A percentile compares a stretch with the other conserved stretches of the same genome.
These are phyloP conservation scores for Amphibolis antarctica DNA, from an alignment of 106 monocot species.

Conservation along the genomic window DNA sequence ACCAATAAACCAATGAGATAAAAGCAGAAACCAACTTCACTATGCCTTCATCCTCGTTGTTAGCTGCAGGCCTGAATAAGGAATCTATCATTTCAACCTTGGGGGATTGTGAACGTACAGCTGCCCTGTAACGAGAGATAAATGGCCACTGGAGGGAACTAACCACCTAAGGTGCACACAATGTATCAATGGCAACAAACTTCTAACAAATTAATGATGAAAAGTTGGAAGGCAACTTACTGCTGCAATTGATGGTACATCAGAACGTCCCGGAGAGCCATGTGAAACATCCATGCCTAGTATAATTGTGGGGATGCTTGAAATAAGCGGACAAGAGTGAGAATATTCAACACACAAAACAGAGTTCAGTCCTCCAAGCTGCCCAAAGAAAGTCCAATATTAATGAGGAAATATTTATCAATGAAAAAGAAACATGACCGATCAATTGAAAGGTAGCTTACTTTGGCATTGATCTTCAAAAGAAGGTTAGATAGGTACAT, in stretches of 20 bases:
- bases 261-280: constrained; percentile 53
- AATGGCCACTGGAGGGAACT: constrained; percentile 82
- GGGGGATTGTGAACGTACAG: constrained; percentile 66
- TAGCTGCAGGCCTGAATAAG: constrained; percentile 51
- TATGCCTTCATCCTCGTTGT: constrained; percentile 51
- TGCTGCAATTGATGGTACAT: constrained; percentile 60
- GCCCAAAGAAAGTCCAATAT: neutral
- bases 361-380: constrained; percentile 93
- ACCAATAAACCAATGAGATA: neutral
- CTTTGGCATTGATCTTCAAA: constrained; percentile 92
- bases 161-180: constrained; percentile 44
- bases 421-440: neutral
- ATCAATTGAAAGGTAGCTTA: constrained; percentile 5
- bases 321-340: constrained; percentile 13
- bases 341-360: constrained; percentile 41
- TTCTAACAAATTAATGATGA: too few relatives aligned
- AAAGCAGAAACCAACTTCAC: constrained; percentile 25
- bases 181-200: neutral
- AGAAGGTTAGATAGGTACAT: constrained; percentile 81
- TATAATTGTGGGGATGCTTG: constrained; percentile 20
- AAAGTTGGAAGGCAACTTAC: constrained; percentile 15
- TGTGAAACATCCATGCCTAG: constrained; percentile 40
- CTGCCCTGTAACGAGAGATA: constrained; percentile 74
- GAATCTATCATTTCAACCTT: constrained; percentile 92
- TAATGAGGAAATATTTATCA: too few relatives aligned